These are phyloP conservation scores for Trametes sp. DNA, from an alignment of 1,284 basidiomycete genomes.

Conservation along the genomic window DNA sequence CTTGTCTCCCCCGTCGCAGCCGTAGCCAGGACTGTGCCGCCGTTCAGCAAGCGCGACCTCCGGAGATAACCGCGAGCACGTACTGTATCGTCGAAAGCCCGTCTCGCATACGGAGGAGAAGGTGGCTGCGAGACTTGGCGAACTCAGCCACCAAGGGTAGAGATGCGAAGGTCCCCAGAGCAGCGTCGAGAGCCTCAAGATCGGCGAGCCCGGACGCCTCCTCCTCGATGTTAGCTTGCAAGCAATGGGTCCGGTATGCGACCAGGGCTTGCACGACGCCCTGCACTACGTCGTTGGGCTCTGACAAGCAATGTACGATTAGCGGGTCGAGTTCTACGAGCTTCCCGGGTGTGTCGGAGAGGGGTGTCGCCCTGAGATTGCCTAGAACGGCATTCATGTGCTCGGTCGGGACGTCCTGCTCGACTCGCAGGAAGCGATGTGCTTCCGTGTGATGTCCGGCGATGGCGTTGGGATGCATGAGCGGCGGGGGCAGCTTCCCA, in stretches of 20 bases:
- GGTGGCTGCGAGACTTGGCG: neutral
- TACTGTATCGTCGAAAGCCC: neutral
- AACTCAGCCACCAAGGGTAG: neutral
- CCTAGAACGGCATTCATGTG: neutral
- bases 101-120: neutral
- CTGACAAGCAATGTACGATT: constrained; percentile 3
- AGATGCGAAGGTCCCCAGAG: neutral
- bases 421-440: constrained; percentile 5
- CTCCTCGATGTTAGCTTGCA: neutral
- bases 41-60: neutral
- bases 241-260: neutral
- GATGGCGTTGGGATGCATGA: neutral
- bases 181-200: neutral
- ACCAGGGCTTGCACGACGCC: neutral
- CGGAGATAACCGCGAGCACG: neutral
- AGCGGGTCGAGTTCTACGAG: neutral
- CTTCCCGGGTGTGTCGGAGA: neutral
- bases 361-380: neutral
- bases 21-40: neutral
- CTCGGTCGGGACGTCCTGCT: neutral
- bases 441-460: neutral
- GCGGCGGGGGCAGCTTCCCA: neutral
- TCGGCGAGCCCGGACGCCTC: neutral
- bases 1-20: neutral
- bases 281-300: neutral